These are phyloP conservation scores for Saposhnikovia divaricata DNA, from an alignment of 129 eudicot species.

Conservation along the genomic window DNA sequence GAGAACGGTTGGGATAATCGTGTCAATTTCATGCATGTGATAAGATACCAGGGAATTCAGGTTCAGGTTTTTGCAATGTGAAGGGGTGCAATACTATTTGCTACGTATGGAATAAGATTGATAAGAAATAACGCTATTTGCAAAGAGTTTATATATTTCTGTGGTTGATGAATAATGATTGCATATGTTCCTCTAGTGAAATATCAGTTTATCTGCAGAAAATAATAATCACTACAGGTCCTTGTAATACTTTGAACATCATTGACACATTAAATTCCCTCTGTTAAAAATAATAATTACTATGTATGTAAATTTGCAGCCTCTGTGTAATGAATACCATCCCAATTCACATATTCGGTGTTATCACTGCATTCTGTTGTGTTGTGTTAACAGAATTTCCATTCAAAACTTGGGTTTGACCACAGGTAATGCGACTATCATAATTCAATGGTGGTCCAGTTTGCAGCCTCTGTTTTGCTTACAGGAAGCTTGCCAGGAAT, in stretches of 20 bases:
- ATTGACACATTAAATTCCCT: not conserved
- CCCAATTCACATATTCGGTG: slow-evolving; percentile 79
- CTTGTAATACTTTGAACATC: not conserved
- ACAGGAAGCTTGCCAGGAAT: too few species aligned
- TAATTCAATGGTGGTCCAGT: slow-evolving; percentile 80
- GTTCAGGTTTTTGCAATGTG: too few species aligned
- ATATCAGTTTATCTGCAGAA: not conserved
- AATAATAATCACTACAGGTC: not conserved
- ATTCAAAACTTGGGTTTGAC: slow-evolving; percentile 53
- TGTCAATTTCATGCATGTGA: too few species aligned
- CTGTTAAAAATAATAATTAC: not conserved
- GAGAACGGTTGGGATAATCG: too few species aligned
- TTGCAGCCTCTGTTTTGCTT: too few species aligned
- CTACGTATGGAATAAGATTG: too few species aligned
- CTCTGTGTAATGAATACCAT: slow-evolving; percentile 87
- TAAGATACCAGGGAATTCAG: too few species aligned
- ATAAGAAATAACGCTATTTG: too few species aligned
- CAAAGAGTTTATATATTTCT: too few species aligned
- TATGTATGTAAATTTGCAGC: slow-evolving; percentile 73
- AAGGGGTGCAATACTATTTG: too few species aligned
- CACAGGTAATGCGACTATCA: slow-evolving; percentile 58
- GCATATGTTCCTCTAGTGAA: not conserved
- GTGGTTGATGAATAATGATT: not conserved
- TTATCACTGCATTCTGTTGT: slow-evolving; percentile 61
- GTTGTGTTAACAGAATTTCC: slow-evolving; percentile 51